Conservation (phyloP, 345 rosid genomes). For the Firmiana major region DNA sequence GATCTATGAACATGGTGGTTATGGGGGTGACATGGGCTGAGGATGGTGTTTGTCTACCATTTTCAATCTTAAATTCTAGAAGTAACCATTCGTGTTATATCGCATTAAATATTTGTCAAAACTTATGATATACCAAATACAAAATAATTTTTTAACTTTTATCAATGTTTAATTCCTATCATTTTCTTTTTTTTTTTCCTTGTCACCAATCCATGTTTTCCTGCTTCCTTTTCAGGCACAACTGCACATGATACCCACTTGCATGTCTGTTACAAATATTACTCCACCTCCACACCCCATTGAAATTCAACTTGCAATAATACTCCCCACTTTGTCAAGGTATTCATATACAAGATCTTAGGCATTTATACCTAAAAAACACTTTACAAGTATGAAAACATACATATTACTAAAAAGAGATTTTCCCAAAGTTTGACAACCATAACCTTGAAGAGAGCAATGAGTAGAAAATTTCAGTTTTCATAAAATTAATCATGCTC, state of each 20-base stretch:
- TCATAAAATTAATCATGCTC: not conserved
- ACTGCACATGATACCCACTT: not conserved
- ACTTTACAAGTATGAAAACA: too few species aligned
- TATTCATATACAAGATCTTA: not conserved
- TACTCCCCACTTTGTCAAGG: not conserved
- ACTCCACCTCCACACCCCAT: not conserved
- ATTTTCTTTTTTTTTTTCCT: too few species aligned
- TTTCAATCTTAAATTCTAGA: not conserved
- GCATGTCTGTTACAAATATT: not conserved
- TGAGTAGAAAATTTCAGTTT: not conserved
- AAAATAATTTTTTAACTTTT: too few species aligned
- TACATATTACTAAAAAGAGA: not conserved
- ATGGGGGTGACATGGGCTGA: conserved; percentile 5
- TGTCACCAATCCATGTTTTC: too few species aligned
- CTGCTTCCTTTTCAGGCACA: not conserved
- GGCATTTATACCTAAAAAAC: too few species aligned
- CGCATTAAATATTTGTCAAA: too few species aligned
- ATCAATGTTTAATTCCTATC: too few species aligned
- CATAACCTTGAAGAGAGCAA: not conserved
- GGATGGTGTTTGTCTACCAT: not conserved
- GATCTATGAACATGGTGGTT: not conserved
- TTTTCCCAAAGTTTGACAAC: not conserved
- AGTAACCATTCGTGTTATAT: too few species aligned
- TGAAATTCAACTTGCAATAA: not conserved
- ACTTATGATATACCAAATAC: too few species aligned